Conservation (phyloP, 2,329 filamentous ascomycete species). For the Acrocalymma vagum region DNA sequence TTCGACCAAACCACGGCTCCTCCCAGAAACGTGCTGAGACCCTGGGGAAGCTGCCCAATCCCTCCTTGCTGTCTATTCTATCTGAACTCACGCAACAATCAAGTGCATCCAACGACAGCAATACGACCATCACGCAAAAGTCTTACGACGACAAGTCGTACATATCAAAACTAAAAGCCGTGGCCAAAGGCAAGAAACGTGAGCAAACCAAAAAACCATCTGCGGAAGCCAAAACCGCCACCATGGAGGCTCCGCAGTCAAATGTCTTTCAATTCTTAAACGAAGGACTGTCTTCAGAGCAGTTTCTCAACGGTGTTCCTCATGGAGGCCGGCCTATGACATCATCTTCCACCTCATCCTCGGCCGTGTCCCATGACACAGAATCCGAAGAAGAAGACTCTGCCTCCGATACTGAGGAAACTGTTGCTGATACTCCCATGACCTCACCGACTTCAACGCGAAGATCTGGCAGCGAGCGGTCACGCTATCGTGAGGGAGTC, state of each 20-base stretch:
- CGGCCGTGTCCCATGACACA: conserved; percentile 25
- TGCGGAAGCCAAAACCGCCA: conserved; percentile 12
- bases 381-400: conserved; percentile 27
- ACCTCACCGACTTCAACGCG: conserved; percentile 39
- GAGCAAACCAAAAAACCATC: conserved; percentile 17
- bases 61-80: conserved; percentile 52
- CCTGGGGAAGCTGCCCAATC: conserved; percentile 44
- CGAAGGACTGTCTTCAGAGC: conserved; percentile 17
- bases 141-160: conserved; percentile 49
- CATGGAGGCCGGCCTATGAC: conserved; percentile 24
- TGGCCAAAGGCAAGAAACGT: conserved; percentile 22
- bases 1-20: conserved; percentile 42
- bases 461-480: conserved; percentile 16
- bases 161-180: conserved; percentile 29
- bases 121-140: conserved; percentile 55
- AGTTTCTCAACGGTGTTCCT: conserved; percentile 12
- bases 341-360: conserved; percentile 29
- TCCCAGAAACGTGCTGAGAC: conserved; percentile 41
- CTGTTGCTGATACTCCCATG: conserved; percentile 30
- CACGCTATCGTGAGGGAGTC: conserved; percentile 18
- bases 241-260: conserved; percentile 26
- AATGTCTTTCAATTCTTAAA: conserved; percentile 42
- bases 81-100: conserved; percentile 53
- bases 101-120: conserved; percentile 54
- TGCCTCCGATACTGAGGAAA: conserved; percentile 33